Percentiles rank a stretch among this genome's conserved stretches.
These are phyloP conservation scores for Circinella umbellata DNA, from an alignment of 371 early-diverging fungal genomes.

Conservation along the genomic window DNA sequence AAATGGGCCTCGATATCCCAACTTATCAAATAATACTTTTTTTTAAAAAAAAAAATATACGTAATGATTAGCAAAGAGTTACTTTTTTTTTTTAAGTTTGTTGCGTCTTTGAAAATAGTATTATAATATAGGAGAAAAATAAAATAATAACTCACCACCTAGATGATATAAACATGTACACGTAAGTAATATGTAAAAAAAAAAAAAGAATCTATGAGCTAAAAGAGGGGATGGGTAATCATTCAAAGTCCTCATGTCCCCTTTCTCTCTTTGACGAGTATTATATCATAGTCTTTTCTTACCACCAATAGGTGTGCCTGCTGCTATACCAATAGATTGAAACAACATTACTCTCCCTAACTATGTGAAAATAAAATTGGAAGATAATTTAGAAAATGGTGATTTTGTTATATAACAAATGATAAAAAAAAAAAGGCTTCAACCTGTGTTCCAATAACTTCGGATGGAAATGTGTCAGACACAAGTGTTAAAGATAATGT, in stretches of 20 bases:
- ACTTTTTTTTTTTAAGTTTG: too few species aligned
- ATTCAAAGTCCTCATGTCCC: not conserved
- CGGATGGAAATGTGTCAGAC: conserved; percentile 55
- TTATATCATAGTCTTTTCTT: not conserved
- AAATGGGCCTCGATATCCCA: conserved; percentile 66
- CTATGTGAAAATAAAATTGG: too few species aligned
- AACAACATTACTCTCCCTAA: conserved; percentile 61
- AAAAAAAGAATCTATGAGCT: not conserved
- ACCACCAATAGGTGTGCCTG: conserved; percentile 40
- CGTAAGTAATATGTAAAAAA: not conserved
- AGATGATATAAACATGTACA: too few species aligned
- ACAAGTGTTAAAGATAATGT: conserved; percentile 55
- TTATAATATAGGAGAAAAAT: too few species aligned
- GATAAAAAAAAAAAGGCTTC: too few species aligned
- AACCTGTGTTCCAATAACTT: conserved; percentile 52
- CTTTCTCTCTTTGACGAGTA: not conserved
- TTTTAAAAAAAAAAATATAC: not conserved
- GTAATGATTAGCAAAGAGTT: too few species aligned
- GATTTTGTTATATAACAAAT: not conserved
- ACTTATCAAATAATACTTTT: conserved; percentile 49
- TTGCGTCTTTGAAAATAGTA: too few species aligned
- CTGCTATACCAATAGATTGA: conserved; percentile 58
- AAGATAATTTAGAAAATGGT: too few species aligned
- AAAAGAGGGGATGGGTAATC: not conserved
- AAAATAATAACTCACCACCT: too few species aligned